Evolutionary conservation across 352 stramenopile genomes (phyloP).

Genomic region (Globisporangium okanoganense): DNA sequence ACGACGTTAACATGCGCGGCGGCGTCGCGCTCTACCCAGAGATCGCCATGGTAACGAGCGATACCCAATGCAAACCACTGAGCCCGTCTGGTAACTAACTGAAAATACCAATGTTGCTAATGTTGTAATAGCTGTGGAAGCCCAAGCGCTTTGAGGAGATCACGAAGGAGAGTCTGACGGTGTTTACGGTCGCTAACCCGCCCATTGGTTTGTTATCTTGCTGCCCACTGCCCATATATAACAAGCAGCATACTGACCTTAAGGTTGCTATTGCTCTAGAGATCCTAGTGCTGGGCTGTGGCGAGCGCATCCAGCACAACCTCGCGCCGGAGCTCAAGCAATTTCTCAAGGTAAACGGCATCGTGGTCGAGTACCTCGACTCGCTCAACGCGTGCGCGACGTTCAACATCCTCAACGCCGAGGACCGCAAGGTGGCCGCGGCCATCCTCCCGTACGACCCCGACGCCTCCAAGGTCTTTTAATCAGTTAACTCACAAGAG

Average conservation of each 20-base stretch:
- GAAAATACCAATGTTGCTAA: too few species aligned
- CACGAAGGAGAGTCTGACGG: constrained; percentile 63
- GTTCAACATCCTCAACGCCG: constrained; percentile 92
- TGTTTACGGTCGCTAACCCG: constrained; percentile 77
- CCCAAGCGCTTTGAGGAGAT: constrained; percentile 74
- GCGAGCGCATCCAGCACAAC: constrained; percentile 51
- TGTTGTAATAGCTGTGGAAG: constrained; percentile 63
- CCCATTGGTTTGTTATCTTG: constrained; percentile 41
- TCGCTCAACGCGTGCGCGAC: constrained; percentile 83
- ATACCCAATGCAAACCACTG: background rate
- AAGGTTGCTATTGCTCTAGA: constrained; percentile 27
- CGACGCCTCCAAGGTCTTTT: constrained; percentile 19
- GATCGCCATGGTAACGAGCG: constrained; percentile 70
- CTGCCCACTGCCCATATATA: background rate
- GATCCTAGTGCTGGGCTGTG: constrained; percentile 81
- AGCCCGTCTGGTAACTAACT: background rate
- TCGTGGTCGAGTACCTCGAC: constrained; percentile 85
- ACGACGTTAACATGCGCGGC: constrained; percentile 83
- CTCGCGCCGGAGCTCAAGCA: constrained; percentile 62
- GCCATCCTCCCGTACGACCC: constrained; percentile 72
- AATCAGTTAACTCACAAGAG: background rate
- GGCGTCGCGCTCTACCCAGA: constrained; percentile 64
- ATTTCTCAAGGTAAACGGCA: constrained; percentile 77
- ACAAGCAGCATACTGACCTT: background rate
- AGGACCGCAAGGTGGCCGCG: constrained; percentile 77